Base-by-base conservation (phyloP, 441 rosid genomes). In the Codiaeum variegatum region DNA sequence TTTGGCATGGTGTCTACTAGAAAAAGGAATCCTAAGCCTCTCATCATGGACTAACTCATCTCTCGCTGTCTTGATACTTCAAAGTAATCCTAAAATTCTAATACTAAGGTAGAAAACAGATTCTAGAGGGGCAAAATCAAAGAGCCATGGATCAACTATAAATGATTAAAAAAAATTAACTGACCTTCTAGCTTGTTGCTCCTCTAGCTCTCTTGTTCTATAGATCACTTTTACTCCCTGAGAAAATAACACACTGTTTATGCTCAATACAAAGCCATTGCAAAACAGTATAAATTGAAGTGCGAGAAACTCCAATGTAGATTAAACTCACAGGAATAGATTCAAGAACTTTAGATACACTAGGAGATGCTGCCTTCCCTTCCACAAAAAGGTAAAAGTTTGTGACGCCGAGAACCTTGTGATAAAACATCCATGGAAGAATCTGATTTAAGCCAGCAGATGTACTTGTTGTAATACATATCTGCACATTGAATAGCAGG, bases 161-260 rank as follows among this genome's bases (percentile, higher is more conserved):
- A 23, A 56, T 23, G 31, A 13, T 46, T n/a, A n/a, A n/a, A 32
- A 44, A 69, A 21, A 18, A 69, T 19, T 44, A 44, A 73, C 82
- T 19, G 38, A 89, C 98, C 98, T 94, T 75, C 79, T 88, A 66
- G 96, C 93, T 76, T 94, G 98, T 67, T 83, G 86, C 75, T 87
- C 94, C 84, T 94, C 97, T 51, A 92, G 81, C 76, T 89, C 96
- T 78, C 82, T 90, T 24, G 97, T 92, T 76, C 95, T 79, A 82
- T 88, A 84, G 67, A 92, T 82, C 69, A 94, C 90, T 76, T 84
- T 87, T 69, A 94, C 91, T 71, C 98, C 97, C 97, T 94, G 76
- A 46, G 73, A 62, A 76, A 72, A 29, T 3, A 24, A 38, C 3
- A 73, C 1, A 59, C 19, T 26, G 26, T 46, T 65, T 6, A 63